Conservation (phyloP, 441 rosid species). For the Populus trichocarpa region DNA sequence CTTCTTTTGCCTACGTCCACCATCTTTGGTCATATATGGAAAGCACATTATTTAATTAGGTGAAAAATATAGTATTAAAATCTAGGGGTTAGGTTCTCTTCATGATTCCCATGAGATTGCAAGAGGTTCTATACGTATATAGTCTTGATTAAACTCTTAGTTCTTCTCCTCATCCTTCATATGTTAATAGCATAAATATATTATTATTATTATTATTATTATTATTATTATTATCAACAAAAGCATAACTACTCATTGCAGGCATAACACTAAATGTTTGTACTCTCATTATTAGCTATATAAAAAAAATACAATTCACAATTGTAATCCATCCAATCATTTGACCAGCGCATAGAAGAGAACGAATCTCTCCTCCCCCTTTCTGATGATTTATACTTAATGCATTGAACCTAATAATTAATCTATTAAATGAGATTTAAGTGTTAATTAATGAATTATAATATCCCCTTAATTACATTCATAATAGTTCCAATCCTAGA, state of each 20-base stretch:
- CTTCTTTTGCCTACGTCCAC: not conserved
- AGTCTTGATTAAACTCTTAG: constrained; percentile 11
- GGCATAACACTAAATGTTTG: constrained; percentile 18
- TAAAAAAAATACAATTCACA: not conserved
- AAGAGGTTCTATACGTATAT: not conserved
- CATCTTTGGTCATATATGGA: not conserved
- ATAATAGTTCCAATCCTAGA: not conserved
- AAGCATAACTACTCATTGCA: constrained; percentile 17
- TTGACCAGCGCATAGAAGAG: constrained; percentile 3
- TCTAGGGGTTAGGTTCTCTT: constrained; percentile 26
- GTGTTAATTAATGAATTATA: no score
- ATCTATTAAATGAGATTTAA: not conserved
- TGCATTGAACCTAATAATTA: not conserved
- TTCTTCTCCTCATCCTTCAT: not conserved
- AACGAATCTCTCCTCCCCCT: not conserved
- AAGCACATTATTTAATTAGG: constrained; percentile 8
- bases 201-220: no score
- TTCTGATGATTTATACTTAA: not conserved
- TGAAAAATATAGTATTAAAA: constrained; percentile 10
- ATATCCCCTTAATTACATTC: not conserved
- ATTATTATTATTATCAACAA: no score
- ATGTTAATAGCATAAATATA: not conserved
- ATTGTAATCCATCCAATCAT: constrained; percentile 17
- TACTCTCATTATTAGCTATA: constrained; percentile 11
- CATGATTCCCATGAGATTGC: constrained; percentile 34